Evolutionary conservation across 2,329 filamentous ascomycete species (phyloP), one percentile per base, ranked within the genome.

Genomic region (Sarocladiaceae sp.): DNA sequence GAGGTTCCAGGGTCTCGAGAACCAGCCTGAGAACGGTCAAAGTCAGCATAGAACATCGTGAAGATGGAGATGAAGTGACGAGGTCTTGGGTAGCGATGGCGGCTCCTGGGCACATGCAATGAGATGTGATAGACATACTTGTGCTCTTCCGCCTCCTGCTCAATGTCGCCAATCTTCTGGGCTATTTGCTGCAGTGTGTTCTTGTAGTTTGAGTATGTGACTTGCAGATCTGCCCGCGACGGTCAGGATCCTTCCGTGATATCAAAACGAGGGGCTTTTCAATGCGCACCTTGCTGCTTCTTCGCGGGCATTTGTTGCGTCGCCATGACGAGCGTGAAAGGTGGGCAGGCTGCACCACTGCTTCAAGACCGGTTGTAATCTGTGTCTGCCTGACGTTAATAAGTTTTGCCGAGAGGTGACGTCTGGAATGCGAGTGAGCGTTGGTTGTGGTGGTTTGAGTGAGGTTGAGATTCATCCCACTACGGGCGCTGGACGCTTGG

Each of bases 141-240:
- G 78, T 99, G 94, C 69, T 99, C 94, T 70, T 99, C 94, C 18
- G 89, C 86, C 69, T 97, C 94, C 68, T 96, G 90, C 74, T 99
- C 94, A 53, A 99, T 92, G 66, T 97, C 92, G 36, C 94, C 94
- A 61, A 99, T 97, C 70, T 96, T 97, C 65, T 91, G 87, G 26
- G 94, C 94, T 63, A 99, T 84, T 65, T 94, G 89, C 71, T 97
- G 93, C 54, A 99, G 81, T 3, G 79, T 84, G 60, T 81, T 85
- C 67, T 87, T 88, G 72, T 83, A 93, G 71, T 84, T 90, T 59
- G 82, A 82, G 68, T 94, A 94, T 61, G 89, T 87, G 48, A 78
- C 73, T 71, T 94, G 89, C 59, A 94, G 82, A 66, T 94, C 89
- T 94, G 61, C 23, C 35, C 29, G 20, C 18, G 4, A 4, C 7